Evolutionary conservation across 495 filamentous ascomycete genomes (phyloP).

Genomic region (Darksidea phi): DNA sequence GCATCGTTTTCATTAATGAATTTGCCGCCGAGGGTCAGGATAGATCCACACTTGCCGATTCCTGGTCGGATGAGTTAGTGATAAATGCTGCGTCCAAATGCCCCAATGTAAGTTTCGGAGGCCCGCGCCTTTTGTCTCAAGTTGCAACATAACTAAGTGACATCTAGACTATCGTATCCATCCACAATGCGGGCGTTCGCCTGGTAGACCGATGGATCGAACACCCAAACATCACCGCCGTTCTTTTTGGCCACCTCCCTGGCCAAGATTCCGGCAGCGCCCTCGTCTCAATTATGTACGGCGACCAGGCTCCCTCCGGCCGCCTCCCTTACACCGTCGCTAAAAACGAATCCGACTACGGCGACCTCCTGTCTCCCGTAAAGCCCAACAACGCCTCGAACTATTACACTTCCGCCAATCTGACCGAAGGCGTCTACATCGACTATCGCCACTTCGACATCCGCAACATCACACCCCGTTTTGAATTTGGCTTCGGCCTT

Average conservation of each 20-base stretch:
- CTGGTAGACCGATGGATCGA: slow-evolving; percentile 33
- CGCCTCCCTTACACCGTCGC: slow-evolving; percentile 35
- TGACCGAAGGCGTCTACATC: slow-evolving; percentile 52
- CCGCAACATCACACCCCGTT: slow-evolving; percentile 45
- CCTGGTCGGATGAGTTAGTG: slow-evolving; percentile 37
- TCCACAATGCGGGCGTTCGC: slow-evolving; percentile 29
- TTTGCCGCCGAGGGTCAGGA: slow-evolving; percentile 53
- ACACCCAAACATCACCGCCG: slow-evolving; percentile 41
- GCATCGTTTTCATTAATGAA: slow-evolving; percentile 59
- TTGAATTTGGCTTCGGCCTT: slow-evolving; percentile 50
- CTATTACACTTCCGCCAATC: slow-evolving; percentile 31
- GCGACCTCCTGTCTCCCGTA: slow-evolving; percentile 31
- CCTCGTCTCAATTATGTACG: slow-evolving; percentile 31
- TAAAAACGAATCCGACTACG: slow-evolving; percentile 36
- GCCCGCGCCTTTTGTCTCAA: background rate
- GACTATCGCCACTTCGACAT: slow-evolving; percentile 54
- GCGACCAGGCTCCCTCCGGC: slow-evolving; percentile 22
- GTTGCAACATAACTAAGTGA: background rate
- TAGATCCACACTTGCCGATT: slow-evolving; percentile 49
- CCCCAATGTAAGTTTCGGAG: slow-evolving; percentile 21
- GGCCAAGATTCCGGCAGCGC: slow-evolving; percentile 36
- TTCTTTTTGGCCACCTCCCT: slow-evolving; percentile 37
- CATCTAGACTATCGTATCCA: slow-evolving; percentile 36
- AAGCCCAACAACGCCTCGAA: background rate
- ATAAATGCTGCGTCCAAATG: slow-evolving; percentile 34